Base-by-base conservation (phyloP, 1,139 yeast genomes). In the Candida tropicalis region DNA sequence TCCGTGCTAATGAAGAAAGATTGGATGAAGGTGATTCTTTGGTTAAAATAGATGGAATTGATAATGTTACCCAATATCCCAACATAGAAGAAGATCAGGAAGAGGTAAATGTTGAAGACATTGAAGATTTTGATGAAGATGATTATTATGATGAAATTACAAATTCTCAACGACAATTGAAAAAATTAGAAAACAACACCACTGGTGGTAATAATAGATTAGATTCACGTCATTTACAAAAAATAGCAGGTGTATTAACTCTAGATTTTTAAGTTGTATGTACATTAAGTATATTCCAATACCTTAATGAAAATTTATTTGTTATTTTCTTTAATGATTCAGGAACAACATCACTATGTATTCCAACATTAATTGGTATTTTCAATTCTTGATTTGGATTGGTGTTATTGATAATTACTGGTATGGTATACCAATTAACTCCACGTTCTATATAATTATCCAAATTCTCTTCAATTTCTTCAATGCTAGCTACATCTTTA, bases 1-100 rank as follows among this genome's bases (percentile, higher is more conserved):
- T 77, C 11, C 58, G 91, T 47, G 75, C 90, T 2, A 75, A 82
- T 45, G 87, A 82, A 48, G 77, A 68, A 47, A 54, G 82, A 36
- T 32, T 64, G 3, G 48, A 56, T 15, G 76, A 72, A 42, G 68
- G 63, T 0, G 63, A 59, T 23, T 46, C 59, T 2, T 45, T 58
- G 15, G 45, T 55, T 13, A 53, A 54, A 28, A 66, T 62, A 1
- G 70, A 63, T 40, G 73, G 71, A 0, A 67, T 65, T n/a, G 71
- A 65, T 42, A 64, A 63, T 38, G 52, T 58, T 3, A 56, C 52
- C 12, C 60, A 62, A 6, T 62, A 60, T 41, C 47, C 54, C 6
- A 53, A 57, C 1, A 39, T 54, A 20, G 52, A 43, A 9, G 44
- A 44, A 12, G 51, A 46, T 13, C 24, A 31, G 4, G 23, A 54